phyloP scores from a whole-genome alignment of 2,329 filamentous ascomycete species.

The Botrytis deweyae region DNA sequence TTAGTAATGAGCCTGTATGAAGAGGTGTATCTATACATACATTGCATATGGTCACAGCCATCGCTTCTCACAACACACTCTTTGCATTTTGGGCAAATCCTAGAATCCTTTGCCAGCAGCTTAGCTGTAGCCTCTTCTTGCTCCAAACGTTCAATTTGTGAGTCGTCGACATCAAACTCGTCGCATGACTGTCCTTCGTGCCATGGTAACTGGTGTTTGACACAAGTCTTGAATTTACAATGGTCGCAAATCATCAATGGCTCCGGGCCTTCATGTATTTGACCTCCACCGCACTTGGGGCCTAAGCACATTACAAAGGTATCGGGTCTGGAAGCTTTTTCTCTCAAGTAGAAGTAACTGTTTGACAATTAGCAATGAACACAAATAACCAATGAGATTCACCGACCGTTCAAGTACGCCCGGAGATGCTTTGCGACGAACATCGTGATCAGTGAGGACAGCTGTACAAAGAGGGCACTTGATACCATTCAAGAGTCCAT shows the following conservation, averaged over 20 bases:
- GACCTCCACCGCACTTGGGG: constrained; percentile 26
- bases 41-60: constrained; percentile 34
- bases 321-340: background rate
- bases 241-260: constrained; percentile 31
- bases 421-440: background rate
- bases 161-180: constrained; percentile 30
- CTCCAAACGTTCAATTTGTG: constrained; percentile 32
- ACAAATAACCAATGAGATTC: background rate
- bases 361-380: background rate
- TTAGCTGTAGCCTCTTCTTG: constrained; percentile 33
- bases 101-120: constrained; percentile 26
- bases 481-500: background rate
- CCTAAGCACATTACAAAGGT: constrained; percentile 25
- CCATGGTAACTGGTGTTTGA: constrained; percentile 32
- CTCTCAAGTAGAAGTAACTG: constrained; percentile 9
- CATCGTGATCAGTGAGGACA: background rate
- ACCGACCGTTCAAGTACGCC: constrained; percentile 4
- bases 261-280: constrained; percentile 25
- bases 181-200: constrained; percentile 31
- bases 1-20: background rate
- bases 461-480: constrained; percentile 11
- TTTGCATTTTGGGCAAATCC: constrained; percentile 30
- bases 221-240: constrained; percentile 30
- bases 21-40: constrained; percentile 6
- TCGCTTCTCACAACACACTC: constrained; percentile 28